phyloP scores from a whole-genome alignment of 1,139 yeast species.

The Yamadazyma triangularis region DNA sequence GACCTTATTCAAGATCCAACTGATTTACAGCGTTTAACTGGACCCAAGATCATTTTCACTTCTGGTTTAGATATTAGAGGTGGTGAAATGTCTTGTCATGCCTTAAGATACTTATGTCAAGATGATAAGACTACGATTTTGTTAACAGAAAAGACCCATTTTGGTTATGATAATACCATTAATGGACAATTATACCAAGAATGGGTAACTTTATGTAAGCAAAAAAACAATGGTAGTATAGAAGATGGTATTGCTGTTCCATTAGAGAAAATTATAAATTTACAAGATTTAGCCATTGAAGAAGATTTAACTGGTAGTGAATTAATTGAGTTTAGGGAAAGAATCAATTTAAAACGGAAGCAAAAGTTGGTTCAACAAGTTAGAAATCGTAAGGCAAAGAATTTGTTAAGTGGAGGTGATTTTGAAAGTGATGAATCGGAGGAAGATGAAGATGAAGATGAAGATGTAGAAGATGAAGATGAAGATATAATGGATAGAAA shows the following conservation, averaged over 20 bases:
- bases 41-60: constrained; percentile 81
- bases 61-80: constrained; percentile 65
- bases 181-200: constrained; percentile 41
- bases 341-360: constrained; percentile 38
- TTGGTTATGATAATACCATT: constrained; percentile 24
- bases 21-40: constrained; percentile 52
- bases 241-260: constrained; percentile 61
- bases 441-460: constrained; percentile 29
- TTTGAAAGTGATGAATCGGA: constrained; percentile 35
- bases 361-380: constrained; percentile 50
- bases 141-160: constrained; percentile 58
- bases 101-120: constrained; percentile 55
- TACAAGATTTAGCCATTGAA: constrained; percentile 37
- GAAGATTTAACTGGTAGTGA: constrained; percentile 49
- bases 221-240: constrained; percentile 31
- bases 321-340: constrained; percentile 42
- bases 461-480: constrained; percentile 17
- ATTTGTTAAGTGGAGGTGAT: constrained; percentile 44
- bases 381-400: constrained; percentile 52
- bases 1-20: constrained; percentile 52
- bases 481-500: too few relatives aligned
- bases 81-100: constrained; percentile 60
- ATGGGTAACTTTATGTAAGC: constrained; percentile 50
- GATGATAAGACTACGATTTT: constrained; percentile 67
- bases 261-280: constrained; percentile 34